phyloP scores from a whole-genome alignment of 2,329 filamentous ascomycete genomes.

The Aspergillus flavus region DNA sequence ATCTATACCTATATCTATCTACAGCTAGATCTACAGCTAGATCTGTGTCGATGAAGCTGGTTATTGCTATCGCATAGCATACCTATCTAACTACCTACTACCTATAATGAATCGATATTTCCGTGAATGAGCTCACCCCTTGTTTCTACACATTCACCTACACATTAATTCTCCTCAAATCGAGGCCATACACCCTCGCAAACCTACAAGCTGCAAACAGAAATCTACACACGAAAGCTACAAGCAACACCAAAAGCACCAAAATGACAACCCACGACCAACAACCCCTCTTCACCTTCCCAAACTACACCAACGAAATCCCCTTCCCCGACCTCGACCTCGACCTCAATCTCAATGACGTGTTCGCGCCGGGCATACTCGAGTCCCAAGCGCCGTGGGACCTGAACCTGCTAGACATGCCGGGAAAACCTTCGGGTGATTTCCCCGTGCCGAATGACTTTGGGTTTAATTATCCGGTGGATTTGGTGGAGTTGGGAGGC shows the following conservation, averaged over 20 bases:
- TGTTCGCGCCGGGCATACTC: neutral
- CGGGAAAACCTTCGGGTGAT: neutral
- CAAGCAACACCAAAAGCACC: neutral
- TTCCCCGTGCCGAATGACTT: neutral
- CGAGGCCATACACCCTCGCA: neutral
- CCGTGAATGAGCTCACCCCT: neutral
- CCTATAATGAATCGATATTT: neutral
- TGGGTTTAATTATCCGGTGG: neutral
- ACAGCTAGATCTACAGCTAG: neutral
- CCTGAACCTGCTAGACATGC: neutral
- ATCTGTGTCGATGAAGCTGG: neutral
- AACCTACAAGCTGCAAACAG: no score
- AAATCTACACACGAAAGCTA: no score
- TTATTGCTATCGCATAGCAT: neutral
- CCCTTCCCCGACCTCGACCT: neutral
- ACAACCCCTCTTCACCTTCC: neutral
- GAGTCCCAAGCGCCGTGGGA: neutral
- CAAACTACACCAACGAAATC: neutral
- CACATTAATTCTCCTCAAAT: neutral
- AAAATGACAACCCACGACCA: neutral
- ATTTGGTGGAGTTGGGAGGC: neutral
- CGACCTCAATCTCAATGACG: neutral
- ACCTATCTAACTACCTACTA: no score
- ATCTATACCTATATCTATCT: neutral
- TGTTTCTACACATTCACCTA: neutral